Evolutionary conservation across 2,329 filamentous ascomycete genomes (phyloP).

Genomic region (Hypoxylon sp.): DNA sequence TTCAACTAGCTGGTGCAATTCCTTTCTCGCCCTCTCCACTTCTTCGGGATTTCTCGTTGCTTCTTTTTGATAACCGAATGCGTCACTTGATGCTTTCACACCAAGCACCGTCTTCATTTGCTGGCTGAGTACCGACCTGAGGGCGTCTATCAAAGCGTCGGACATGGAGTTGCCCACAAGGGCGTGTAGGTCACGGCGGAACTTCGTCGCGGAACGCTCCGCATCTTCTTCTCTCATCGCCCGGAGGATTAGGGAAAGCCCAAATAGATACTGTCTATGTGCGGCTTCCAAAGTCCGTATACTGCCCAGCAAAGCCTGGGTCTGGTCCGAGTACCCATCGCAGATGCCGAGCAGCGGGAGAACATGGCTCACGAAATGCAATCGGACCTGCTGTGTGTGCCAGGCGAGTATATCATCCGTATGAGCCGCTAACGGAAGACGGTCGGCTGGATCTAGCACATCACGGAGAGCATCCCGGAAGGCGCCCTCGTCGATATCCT

Average conservation of each 20-base stretch:
- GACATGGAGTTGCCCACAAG: constrained; percentile 71
- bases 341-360: constrained; percentile 63
- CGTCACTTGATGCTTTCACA: constrained; percentile 33
- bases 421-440: constrained; percentile 59
- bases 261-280: constrained; percentile 64
- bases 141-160: constrained; percentile 59
- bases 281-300: constrained; percentile 68
- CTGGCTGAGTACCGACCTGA: constrained; percentile 63
- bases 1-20: constrained; percentile 64
- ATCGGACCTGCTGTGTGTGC: constrained; percentile 68
- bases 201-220: constrained; percentile 56
- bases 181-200: constrained; percentile 69
- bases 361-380: constrained; percentile 68
- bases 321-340: constrained; percentile 52
- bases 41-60: constrained; percentile 40
- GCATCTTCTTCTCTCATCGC: constrained; percentile 54
- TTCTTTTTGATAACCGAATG: constrained; percentile 18
- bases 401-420: constrained; percentile 67
- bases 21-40: constrained; percentile 54
- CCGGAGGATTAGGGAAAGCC: constrained; percentile 60
- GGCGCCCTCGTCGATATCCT: constrained; percentile 50
- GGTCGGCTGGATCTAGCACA: constrained; percentile 57
- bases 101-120: constrained; percentile 62
- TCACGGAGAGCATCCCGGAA: constrained; percentile 64
- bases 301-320: constrained; percentile 59